Conservation (phyloP, 441 rosid genomes). For the Biscutella laevigata region DNA sequence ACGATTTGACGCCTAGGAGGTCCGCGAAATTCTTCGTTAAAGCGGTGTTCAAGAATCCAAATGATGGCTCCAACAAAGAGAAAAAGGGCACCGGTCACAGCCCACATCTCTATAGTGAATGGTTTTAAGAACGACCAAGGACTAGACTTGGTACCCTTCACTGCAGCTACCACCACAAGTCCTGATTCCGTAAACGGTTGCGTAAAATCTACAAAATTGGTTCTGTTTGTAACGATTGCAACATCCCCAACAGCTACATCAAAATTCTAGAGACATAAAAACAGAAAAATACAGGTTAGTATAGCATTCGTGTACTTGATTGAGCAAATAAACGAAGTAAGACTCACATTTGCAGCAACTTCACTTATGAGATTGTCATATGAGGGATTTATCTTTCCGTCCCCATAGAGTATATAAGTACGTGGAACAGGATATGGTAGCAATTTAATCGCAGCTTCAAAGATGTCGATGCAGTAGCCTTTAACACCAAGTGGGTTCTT, state of each 20-base stretch:
- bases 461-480: slow-evolving; percentile 85
- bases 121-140: slow-evolving; percentile 97
- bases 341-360: slow-evolving; percentile 63
- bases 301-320: neutral
- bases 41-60: slow-evolving; percentile 93
- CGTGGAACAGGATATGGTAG: slow-evolving; percentile 78
- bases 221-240: slow-evolving; percentile 66
- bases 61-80: slow-evolving; percentile 82
- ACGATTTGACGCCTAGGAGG: slow-evolving; percentile 73
- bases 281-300: neutral
- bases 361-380: slow-evolving; percentile 47
- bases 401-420: slow-evolving; percentile 49
- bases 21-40: slow-evolving; percentile 79
- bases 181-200: slow-evolving; percentile 95
- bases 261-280: slow-evolving; percentile 37
- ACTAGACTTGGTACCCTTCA: slow-evolving; percentile 54
- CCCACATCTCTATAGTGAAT: slow-evolving; percentile 78
- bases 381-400: slow-evolving; percentile 53
- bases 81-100: slow-evolving; percentile 72
- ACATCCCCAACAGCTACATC: slow-evolving; percentile 90
- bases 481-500: slow-evolving; percentile 54
- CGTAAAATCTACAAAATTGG: slow-evolving; percentile 79
- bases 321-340: slow-evolving; percentile 5
- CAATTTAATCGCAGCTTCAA: slow-evolving; percentile 76
- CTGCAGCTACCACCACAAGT: slow-evolving; percentile 76